phyloP scores from a whole-genome alignment of 306 rosid species.

The Rosa rugosa region DNA sequence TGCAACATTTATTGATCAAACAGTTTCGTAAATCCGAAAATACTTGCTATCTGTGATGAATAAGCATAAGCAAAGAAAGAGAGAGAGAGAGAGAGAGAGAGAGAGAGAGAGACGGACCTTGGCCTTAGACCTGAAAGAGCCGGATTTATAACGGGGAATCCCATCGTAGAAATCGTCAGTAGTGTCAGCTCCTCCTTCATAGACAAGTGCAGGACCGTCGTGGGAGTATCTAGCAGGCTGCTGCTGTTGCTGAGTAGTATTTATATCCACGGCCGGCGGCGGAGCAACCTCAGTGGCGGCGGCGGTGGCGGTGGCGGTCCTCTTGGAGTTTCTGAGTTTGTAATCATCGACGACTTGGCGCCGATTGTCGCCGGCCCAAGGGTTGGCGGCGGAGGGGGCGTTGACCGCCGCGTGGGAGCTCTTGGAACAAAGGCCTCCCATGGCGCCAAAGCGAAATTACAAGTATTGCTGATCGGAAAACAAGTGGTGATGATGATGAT shows the following conservation, averaged over 20 bases:
- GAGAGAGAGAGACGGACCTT: slow-evolving; percentile 44
- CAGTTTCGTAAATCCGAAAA: no score
- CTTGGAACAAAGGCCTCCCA: slow-evolving; percentile 80
- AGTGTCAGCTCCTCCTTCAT: neutral
- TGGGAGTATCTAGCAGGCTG: slow-evolving; percentile 14
- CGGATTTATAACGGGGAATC: slow-evolving; percentile 73
- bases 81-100: no score
- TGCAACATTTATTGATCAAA: slow-evolving; percentile 25
- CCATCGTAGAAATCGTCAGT: slow-evolving; percentile 73
- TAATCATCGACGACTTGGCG: neutral
- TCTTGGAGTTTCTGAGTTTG: neutral
- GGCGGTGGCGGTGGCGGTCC: neutral
- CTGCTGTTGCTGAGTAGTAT: neutral
- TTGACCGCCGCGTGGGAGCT: slow-evolving; percentile 32
- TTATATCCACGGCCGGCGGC: neutral
- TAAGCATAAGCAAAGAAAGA: neutral
- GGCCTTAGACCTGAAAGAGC: slow-evolving; percentile 65
- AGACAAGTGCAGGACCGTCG: slow-evolving; percentile 3
- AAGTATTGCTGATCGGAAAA: neutral
- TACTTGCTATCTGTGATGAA: no score
- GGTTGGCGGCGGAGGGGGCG: neutral
- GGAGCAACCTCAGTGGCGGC: neutral
- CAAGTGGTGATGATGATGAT: neutral
- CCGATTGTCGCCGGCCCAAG: neutral
- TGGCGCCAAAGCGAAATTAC: slow-evolving; percentile 3